These are phyloP conservation scores for Mortierella sp. DNA, from an alignment of 371 early-diverging fungal species.

Conservation along the genomic window DNA sequence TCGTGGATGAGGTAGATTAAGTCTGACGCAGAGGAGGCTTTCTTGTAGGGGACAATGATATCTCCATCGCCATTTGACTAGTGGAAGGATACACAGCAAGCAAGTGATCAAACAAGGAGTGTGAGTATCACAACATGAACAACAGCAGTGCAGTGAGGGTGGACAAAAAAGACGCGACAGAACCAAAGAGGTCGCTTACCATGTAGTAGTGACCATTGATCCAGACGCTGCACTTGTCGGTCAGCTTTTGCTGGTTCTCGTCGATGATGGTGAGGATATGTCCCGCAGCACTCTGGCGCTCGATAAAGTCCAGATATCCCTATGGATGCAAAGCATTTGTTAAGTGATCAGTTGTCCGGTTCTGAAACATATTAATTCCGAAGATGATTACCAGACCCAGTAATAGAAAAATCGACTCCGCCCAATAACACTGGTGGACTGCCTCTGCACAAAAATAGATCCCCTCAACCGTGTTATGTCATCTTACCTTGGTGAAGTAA, in stretches of 20 bases:
- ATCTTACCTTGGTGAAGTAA: conserved; percentile 50
- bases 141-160: not conserved
- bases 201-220: conserved; percentile 61
- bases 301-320: conserved; percentile 65
- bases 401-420: conserved; percentile 3
- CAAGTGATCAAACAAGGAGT: not conserved
- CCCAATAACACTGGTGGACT: not conserved
- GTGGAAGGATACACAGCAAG: not conserved
- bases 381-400: not conserved
- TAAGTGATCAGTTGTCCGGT: not conserved
- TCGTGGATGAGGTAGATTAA: conserved; percentile 58
- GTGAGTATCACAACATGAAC: not conserved
- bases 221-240: conserved; percentile 60
- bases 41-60: conserved; percentile 63
- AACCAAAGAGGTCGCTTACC: conserved; percentile 38
- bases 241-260: conserved; percentile 57
- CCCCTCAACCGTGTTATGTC: not conserved
- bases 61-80: conserved; percentile 63
- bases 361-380: not conserved
- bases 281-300: conserved; percentile 64
- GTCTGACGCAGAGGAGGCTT: conserved; percentile 2
- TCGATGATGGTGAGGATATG: conserved; percentile 64
- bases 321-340: conserved; percentile 12
- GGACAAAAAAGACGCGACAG: not conserved
- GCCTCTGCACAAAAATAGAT: not conserved